These are phyloP conservation scores for Mycena amicta DNA, from an alignment of 768 basidiomycete genomes.

Conservation along the genomic window DNA sequence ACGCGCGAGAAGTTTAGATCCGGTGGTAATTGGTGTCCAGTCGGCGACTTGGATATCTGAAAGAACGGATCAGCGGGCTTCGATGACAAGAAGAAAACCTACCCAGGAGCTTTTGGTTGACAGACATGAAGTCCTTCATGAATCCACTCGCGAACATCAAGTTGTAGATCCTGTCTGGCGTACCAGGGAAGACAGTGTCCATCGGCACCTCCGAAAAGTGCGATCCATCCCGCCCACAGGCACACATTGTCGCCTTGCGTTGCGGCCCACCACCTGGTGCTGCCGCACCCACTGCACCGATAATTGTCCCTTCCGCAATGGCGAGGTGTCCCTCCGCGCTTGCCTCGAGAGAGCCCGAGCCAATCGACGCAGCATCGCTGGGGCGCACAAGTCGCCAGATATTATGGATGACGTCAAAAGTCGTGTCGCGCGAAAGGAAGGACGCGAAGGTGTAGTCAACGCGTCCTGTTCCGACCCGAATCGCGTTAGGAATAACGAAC, in stretches of 20 bases:
- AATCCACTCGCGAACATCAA: conserved; percentile 96
- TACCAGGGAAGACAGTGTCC: conserved; percentile 81
- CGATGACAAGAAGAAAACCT: conserved; percentile 35
- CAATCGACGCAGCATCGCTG: conserved; percentile 46
- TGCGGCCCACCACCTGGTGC: conserved; percentile 13
- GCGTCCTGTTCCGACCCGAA: conserved; percentile 81
- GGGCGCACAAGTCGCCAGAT: conserved; percentile 93
- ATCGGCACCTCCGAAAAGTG: conserved; percentile 78
- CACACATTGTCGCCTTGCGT: conserved; percentile 69
- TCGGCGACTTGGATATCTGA: conserved; percentile 96
- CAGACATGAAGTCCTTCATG: conserved; percentile 89
- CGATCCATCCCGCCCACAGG: conserved; percentile 67
- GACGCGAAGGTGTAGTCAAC: conserved; percentile 94
- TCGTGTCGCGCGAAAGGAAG: conserved; percentile 94
- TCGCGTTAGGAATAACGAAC: conserved; percentile 95
- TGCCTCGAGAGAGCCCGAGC: conserved; percentile 41
- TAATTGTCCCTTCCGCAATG: conserved; percentile 24
- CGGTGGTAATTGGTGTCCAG: conserved; percentile 73
- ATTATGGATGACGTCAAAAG: conserved; percentile 93
- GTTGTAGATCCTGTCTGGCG: conserved; percentile 94
- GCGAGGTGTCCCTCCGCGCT: conserved; percentile 11
- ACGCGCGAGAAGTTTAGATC: conserved; percentile 72
- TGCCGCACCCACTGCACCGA: conserved; percentile 13
- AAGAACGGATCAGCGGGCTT: no score
- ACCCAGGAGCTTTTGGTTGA: conserved; percentile 90